phyloP scores from a whole-genome alignment of 345 rosid genomes.

The Passiflora organensis region DNA sequence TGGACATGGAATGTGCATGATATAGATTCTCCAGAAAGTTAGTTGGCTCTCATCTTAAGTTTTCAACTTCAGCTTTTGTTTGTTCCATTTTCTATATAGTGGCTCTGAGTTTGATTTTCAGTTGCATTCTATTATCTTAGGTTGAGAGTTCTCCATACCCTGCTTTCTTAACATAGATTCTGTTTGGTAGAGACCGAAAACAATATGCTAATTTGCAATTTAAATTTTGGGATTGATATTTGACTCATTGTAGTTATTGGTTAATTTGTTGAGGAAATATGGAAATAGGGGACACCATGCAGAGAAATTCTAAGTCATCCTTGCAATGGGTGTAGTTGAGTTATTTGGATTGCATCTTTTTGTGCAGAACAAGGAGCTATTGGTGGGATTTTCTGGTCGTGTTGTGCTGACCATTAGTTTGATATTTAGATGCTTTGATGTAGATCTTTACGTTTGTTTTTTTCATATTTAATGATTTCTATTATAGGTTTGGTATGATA shows the following conservation, averaged over 20 bases:
- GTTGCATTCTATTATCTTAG: not conserved
- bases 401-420: not conserved
- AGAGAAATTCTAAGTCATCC: not conserved
- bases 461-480: not conserved
- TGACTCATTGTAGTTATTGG: not conserved
- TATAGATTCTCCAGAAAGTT: conserved; percentile 70
- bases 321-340: not conserved
- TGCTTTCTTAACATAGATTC: not conserved
- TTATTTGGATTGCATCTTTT: not conserved
- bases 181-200: not conserved
- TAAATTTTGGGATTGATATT: not conserved
- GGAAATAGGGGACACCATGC: not conserved
- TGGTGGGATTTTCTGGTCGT: not conserved
- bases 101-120: not conserved
- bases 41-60: conserved; percentile 21
- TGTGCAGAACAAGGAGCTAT: too few relatives aligned
- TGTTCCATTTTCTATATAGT: not conserved
- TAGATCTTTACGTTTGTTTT: not conserved
- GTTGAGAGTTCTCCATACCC: not conserved
- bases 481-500: conserved; percentile 1
- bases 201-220: not conserved
- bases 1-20: conserved; percentile 54
- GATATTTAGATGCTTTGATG: not conserved
- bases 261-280: not conserved
- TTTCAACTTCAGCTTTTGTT: conserved; percentile 14